Base-by-base conservation (phyloP, 352 stramenopile species). In the Globisporangium paroecandrum region DNA sequence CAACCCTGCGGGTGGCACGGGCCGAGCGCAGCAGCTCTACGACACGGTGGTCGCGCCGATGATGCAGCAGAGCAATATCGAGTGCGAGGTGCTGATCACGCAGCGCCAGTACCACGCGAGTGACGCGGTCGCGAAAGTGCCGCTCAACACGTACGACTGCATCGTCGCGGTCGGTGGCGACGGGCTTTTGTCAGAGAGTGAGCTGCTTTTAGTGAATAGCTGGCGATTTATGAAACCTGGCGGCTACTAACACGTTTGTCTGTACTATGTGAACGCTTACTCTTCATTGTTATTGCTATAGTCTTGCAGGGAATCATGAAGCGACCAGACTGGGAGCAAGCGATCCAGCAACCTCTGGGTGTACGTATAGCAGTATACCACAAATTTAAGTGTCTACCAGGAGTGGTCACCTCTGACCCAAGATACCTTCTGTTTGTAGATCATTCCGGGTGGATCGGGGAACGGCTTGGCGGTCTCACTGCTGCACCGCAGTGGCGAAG, bases 281-380 rank as follows among this genome's bases (percentile, higher is more conserved):
- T 38, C n/a, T 46, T 46, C 24, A 9, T 58, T 36, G 20, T 36
- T 46, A 29, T 4, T 22, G 25, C 73, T 41, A 10, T 62, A 91
- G 83, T 93, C 60, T 51, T 91, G 6, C 83, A 91, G 77, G 85
- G 85, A 20, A 69, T 91, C 32, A 89, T 91, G 79, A 72, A 72
- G 12, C 83, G 79, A 20, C 59, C 75, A 12, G 81, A 90, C 69
- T 88, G 83, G 79, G 69, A 86, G 22, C 59, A 87, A 49, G 83
- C 81, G 7, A 77, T 83, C 57, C 68, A 76, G 12, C 74, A 82
- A 55, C 78, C 82, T 3, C n/a, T 89, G 9, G 80, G 77, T 18
- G 80, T 90, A 66, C 58, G 76, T 71, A 49, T 13, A 41, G 25
- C 7, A 49, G 15, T 49, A 8, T 49, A 49, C 15, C 15, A 7